Conservation (phyloP, 768 basidiomycete species). For the Mycena maculata region DNA sequence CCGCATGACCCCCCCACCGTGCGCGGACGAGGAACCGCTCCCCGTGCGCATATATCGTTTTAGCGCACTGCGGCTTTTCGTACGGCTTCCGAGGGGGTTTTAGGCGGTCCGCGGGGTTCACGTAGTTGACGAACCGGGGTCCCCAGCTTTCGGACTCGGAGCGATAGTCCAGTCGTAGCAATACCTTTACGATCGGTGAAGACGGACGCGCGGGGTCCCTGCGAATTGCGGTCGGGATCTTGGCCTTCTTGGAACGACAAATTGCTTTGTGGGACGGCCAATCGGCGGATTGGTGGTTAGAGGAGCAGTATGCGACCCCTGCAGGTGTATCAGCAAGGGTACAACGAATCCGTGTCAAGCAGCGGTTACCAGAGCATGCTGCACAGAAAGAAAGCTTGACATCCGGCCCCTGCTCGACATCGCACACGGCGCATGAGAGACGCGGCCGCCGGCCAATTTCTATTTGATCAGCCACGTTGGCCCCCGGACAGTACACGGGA, state of each 20-base stretch:
- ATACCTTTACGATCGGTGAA: background rate
- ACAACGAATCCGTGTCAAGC: background rate
- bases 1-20: constrained; percentile 28
- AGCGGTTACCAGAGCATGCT: constrained; percentile 22
- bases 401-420: background rate
- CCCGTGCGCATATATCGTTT: constrained; percentile 26
- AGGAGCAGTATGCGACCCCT: constrained; percentile 29
- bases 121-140: background rate
- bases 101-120: constrained; percentile 24
- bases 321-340: background rate
- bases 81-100: constrained; percentile 18
- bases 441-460: constrained; percentile 24
- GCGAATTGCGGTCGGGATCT: background rate
- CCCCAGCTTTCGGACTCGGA: background rate
- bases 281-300: constrained; percentile 22
- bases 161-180: constrained; percentile 6
- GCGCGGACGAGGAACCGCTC: constrained; percentile 31
- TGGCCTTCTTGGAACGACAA: constrained; percentile 14
- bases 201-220: background rate
- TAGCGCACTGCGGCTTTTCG: constrained; percentile 1
- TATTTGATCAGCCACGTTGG: constrained; percentile 14
- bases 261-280: constrained; percentile 26
- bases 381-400: constrained; percentile 20
- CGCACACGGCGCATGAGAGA: constrained; percentile 26
- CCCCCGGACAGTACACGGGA: constrained; percentile 25